These are phyloP conservation scores for Neurospora pannonica DNA, from an alignment of 495 filamentous ascomycete genomes.

Conservation along the genomic window DNA sequence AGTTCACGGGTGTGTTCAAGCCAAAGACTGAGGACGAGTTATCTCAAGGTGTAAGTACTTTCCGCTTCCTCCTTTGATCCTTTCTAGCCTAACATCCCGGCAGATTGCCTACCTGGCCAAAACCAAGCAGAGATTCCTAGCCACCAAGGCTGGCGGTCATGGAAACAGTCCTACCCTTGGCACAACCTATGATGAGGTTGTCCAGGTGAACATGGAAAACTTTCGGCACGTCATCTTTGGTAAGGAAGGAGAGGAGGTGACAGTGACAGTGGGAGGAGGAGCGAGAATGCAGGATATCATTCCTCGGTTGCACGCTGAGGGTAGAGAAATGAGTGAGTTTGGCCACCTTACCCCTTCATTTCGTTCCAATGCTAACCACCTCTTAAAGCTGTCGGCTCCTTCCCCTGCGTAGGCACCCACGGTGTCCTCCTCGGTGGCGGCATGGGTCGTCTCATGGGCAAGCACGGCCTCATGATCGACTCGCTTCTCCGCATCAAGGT, in stretches of 20 bases:
- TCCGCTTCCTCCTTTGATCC: neutral
- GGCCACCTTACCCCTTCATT: neutral
- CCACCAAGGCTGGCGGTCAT: neutral
- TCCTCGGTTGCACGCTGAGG: neutral
- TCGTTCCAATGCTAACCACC: neutral
- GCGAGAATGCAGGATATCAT: constrained; percentile 3
- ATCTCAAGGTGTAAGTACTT: neutral
- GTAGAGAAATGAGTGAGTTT: neutral
- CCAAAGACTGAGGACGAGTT: neutral
- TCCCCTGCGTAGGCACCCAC: constrained; percentile 38
- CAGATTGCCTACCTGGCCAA: neutral
- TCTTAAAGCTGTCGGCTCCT: constrained; percentile 24
- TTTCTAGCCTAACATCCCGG: neutral
- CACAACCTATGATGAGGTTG: neutral
- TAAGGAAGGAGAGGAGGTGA: neutral
- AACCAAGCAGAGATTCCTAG: neutral
- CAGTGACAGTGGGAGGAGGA: constrained; percentile 5
- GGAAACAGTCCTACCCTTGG: neutral
- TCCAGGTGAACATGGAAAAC: constrained; percentile 7
- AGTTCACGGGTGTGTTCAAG: neutral
- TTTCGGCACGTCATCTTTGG: neutral
- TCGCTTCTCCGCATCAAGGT: constrained; percentile 37
- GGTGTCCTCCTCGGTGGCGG: constrained; percentile 46
- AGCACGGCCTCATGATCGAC: constrained; percentile 42
- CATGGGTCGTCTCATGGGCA: constrained; percentile 40